Base-by-base conservation (phyloP, 2,329 filamentous ascomycete species). In the Stagonosporopsis rhizophila region DNA sequence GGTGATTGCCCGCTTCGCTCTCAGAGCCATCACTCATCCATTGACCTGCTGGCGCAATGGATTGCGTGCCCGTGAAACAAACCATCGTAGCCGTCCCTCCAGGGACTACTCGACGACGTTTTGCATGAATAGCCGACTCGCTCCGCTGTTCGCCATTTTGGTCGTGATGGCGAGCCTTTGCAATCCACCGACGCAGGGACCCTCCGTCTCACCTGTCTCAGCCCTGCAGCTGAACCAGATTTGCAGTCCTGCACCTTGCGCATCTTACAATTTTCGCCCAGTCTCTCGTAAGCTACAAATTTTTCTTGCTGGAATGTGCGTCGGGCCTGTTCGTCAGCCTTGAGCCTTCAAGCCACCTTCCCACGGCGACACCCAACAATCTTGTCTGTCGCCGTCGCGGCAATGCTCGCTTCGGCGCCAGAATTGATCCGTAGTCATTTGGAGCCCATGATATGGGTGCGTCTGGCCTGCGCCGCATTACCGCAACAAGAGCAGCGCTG, bases 191-290 rank as follows among this genome's bases (percentile, higher is more conserved):
- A 65, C 60, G 58, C 65, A 69, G 61, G 69, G 64, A 49, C 56
- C 32, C 40, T 59, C 58, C 57, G 60, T 62, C 62, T 68, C 59
- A 68, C 62, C 42, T 52, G 59, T 66, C 59, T 70, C 65, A 68
- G 67, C 49, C 71, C 67, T 73, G 72, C 67, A 68, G 60, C 60
- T 60, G 59, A 47, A 48, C 60, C 54, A 60, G 25, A 48, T 6
- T 32, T 32, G 27, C 27, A 28, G n/a, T 9, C 27, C 3, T 28
- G 27, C 27, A 9, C 8, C 42, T 44, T 45, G 38, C 53, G 44
- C 60, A 42, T 58, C 50, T 58, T 51, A 56, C 37, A 4, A 40
- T 40, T 22, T 48, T 17, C 20, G 34, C 19, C 12, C 42, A 19
- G 35, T 50, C 65, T 66, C 58, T 56, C 60, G 61, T 69, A 65